Conservation (phyloP, 345 rosid species). For the Cardamine resedifolia region DNA sequence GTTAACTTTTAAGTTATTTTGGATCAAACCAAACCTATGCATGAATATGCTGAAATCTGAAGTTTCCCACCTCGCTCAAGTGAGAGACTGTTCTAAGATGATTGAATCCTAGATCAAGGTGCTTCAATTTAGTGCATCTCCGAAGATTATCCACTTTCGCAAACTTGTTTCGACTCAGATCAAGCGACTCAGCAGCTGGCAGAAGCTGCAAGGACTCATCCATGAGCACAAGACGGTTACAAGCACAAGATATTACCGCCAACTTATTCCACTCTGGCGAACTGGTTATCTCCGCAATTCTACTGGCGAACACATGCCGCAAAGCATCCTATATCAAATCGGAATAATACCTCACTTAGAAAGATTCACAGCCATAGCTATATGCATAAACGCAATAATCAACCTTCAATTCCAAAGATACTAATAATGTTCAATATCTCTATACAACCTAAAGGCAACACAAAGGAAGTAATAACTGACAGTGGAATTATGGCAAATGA, state of each 20-base stretch:
- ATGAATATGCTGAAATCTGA: not conserved
- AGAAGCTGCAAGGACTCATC: constrained; percentile 97
- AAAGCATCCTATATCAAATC: constrained; percentile 66
- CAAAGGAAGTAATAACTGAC: constrained; percentile 47
- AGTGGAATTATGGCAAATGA: constrained; percentile 89
- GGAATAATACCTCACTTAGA: too few relatives aligned
- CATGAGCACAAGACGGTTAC: constrained; percentile 86
- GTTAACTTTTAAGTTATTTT: not conserved
- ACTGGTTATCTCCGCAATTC: constrained; percentile 79
- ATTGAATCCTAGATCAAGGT: constrained; percentile 93
- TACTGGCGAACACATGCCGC: constrained; percentile 89
- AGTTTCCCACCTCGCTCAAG: constrained; percentile 66
- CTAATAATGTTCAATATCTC: not conserved
- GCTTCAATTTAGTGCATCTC: constrained; percentile 77
- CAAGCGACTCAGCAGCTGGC: constrained; percentile 90
- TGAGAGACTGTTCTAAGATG: constrained; percentile 65
- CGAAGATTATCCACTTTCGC: constrained; percentile 82
- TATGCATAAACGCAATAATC: not conserved
- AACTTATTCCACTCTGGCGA: constrained; percentile 84
- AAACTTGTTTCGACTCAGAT: constrained; percentile 91
- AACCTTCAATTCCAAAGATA: not conserved
- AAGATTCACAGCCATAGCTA: too few relatives aligned
- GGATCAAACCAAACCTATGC: not conserved
- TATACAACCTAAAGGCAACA: not conserved
- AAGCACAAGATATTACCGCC: constrained; percentile 79